Percentiles rank a stretch among this genome's conserved stretches.
Conservation (phyloP, 1,139 yeast species). For the Blastobotrys illinoisensis region DNA sequence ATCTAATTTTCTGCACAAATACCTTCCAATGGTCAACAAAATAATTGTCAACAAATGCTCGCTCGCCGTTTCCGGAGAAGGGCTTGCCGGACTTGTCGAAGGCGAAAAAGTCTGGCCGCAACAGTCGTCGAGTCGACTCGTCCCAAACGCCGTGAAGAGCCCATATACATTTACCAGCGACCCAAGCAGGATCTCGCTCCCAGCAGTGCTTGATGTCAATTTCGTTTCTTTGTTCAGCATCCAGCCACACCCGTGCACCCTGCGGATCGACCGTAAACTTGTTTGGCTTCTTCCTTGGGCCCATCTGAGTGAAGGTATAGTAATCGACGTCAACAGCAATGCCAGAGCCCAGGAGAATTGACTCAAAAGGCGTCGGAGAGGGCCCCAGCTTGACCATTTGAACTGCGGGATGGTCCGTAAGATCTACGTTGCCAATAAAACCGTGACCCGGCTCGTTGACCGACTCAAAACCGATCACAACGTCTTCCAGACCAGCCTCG, state of each 20-base stretch:
- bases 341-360: conserved; percentile 61
- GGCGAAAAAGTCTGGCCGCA: conserved; percentile 46
- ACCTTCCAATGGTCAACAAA: conserved; percentile 54
- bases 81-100: conserved; percentile 38
- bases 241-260: conserved; percentile 67
- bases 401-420: conserved; percentile 23
- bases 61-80: conserved; percentile 40
- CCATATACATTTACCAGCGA: conserved; percentile 71
- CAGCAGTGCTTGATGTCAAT: conserved; percentile 67
- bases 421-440: conserved; percentile 26
- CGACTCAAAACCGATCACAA: conserved; percentile 73
- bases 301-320: conserved; percentile 61
- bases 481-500: conserved; percentile 49
- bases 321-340: conserved; percentile 56
- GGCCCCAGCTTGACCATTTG: conserved; percentile 29
- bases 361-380: conserved; percentile 30
- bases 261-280: conserved; percentile 53
- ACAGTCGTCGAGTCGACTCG: conserved; percentile 34
- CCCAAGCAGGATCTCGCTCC: conserved; percentile 59
- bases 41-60: conserved; percentile 53
- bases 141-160: conserved; percentile 77
- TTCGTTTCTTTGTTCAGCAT: conserved; percentile 30
- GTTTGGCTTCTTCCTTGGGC: conserved; percentile 57
- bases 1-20: conserved; percentile 37
- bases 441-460: conserved; percentile 75